phyloP scores from a whole-genome alignment of 2,329 filamentous ascomycete genomes.

The Knoxdaviesia proteae region DNA sequence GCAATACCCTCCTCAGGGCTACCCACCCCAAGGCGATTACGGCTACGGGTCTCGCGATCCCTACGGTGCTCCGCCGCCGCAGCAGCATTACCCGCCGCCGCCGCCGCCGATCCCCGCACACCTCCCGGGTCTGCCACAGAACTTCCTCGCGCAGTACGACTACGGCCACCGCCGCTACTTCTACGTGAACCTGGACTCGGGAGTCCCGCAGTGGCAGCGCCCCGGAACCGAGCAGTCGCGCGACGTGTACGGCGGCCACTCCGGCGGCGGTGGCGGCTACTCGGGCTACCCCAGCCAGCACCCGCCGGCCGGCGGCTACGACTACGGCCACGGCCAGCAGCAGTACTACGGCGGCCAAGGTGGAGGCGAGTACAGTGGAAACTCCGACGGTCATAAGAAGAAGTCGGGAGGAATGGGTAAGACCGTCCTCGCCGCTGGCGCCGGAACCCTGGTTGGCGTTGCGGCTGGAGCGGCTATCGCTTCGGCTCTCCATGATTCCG shows the following conservation, averaged over 20 bases:
- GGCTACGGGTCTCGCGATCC: conserved; percentile 2
- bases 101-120: conserved; percentile 7
- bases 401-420: no score
- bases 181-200: conserved; percentile 40
- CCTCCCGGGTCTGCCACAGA: conserved; percentile 31
- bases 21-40: conserved; percentile 6
- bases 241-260: background rate
- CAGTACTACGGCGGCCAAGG: conserved; percentile 1
- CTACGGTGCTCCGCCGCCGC: conserved; percentile 2
- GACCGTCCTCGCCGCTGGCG: no score
- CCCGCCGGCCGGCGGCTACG: conserved; percentile 1
- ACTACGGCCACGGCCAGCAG: conserved; percentile 3
- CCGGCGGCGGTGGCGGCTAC: conserved; percentile 3
- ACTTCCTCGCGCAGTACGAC: conserved; percentile 45
- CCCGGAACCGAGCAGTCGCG: conserved; percentile 12
- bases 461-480: no score
- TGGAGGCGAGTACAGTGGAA: conserved; percentile 8
- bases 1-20: conserved; percentile 1
- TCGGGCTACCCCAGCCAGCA: background rate
- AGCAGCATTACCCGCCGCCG: conserved; percentile 4
- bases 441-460: no score
- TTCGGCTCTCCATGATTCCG: background rate
- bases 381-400: conserved; percentile 11
- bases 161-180: conserved; percentile 39
- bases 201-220: conserved; percentile 44